Evolutionary conservation across 108 stramenopile species (phyloP), one percentile per base, ranked within the genome.

Genomic region (Heterococcus sp.): DNA sequence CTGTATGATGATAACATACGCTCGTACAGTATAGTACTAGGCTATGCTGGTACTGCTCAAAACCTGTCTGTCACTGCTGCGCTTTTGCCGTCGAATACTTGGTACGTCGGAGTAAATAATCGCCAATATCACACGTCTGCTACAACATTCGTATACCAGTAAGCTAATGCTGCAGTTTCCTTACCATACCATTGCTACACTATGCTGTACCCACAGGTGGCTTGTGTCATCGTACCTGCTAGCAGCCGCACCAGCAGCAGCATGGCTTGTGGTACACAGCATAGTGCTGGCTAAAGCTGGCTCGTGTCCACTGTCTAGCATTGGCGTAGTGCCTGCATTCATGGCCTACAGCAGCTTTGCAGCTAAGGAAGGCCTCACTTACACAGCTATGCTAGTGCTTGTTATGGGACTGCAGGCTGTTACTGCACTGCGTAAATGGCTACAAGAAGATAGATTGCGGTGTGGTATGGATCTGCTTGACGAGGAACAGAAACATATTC

Each of bases 401-500:
- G 69, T 76, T 0, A 68, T 71, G 34, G 3, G 35, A 21, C 71
- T 79, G 2, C 82, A 75, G 32, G 70, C 83, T 21, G 30, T 76
- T 28, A 65, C 70, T 32, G 75, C 83, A 26, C 73, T 83, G 11
- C 39, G 74, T n/a, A 85, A 85, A 70, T 84, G 82, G 83, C 64
- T 85, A 26, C n/a, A 37, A 26, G 84, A 85, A 83, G 84, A 85
- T 36, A 73, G 71, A 74, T 39, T 76, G 29, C 27, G 75, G 0
- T 65, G 32, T 2, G 78, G 73, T 0, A 34, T 86, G 1, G 75
- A 5, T 35, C 70, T 38, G 0, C 75, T 86, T 2, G 78, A 84
- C 37, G 78, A 83, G 0, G 84, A 86, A 27, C 84, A 86, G 78
- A 84, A 84, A 26, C 74, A 84, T 72, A 46, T 86, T n/a, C 82